These are phyloP conservation scores for Artemisia argyi DNA, from an alignment of 129 eudicot species.

Conservation along the genomic window DNA sequence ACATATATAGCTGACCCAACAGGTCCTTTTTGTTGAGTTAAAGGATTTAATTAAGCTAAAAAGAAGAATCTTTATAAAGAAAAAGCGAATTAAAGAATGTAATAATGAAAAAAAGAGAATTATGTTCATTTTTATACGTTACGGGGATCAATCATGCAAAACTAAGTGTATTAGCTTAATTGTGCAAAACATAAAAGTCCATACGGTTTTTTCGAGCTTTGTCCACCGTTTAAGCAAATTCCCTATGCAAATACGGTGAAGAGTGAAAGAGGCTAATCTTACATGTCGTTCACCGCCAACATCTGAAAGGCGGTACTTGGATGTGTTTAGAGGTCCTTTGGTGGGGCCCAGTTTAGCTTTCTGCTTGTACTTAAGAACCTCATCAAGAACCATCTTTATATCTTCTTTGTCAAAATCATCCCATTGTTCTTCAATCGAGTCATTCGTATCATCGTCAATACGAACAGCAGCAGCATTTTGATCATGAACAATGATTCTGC, in stretches of 20 bases:
- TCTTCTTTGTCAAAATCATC: slow-evolving; percentile 67
- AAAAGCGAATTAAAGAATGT: too few species aligned
- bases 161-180: neutral
- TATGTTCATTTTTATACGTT: too few species aligned
- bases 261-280: slow-evolving; percentile 24
- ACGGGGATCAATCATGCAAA: neutral
- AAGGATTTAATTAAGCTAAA: neutral
- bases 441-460: slow-evolving; percentile 19
- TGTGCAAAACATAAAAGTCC: neutral
- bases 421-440: slow-evolving; percentile 47
- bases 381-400: slow-evolving; percentile 55
- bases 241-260: neutral
- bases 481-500: slow-evolving; percentile 25
- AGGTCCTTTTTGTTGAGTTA: neutral
- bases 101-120: too few species aligned
- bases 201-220: too few species aligned
- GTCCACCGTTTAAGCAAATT: neutral
- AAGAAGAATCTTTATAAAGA: neutral
- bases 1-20: neutral
- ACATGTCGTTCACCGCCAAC: slow-evolving; percentile 26
- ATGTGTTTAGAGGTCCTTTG: slow-evolving; percentile 31
- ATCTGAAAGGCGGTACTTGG: slow-evolving; percentile 29
- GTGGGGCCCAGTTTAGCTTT: slow-evolving; percentile 42
- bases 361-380: slow-evolving; percentile 59
- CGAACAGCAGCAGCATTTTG: slow-evolving; percentile 16